Evolutionary conservation across 1,139 yeast genomes (phyloP), one percentile per base, ranked within the genome.

Genomic region (Lodderomyces pseudojiufengensis): DNA sequence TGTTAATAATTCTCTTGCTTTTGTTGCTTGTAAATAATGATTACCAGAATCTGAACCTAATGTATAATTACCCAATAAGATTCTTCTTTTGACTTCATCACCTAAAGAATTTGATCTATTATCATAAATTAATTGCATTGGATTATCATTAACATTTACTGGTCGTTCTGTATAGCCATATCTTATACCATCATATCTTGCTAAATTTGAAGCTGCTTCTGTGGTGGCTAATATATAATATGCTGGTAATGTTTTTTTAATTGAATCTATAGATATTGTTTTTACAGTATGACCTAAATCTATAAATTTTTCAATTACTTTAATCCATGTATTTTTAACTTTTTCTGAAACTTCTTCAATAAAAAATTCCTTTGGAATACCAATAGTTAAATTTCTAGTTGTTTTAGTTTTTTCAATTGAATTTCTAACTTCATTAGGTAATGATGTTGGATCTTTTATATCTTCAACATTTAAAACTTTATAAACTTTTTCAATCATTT

Each of bases 161-260:
- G 32, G 30, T 6, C 35, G 38, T 4, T 44, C 38, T 3, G 45
- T 35, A 34, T 57, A 60, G 0, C 97, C 97, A 51, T 84, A 94
- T 35, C 97, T 66, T 16, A 90, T 65, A 2, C 98, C 98, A 58
- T 92, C 98, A 51, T 76, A 94, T 25, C 97, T 68, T 2, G 96
- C 76, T 32, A 94, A 69, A 54, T 94, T 92, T 0, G 98, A 90
- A 0, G 95, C 81, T 0, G 97, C 97, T 53, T 94, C 98, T 0
- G 97, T 85, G 0, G 97, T 86, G 1, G 94, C 88, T 25, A 94
- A 51, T 0, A 95, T 83, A 52, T 85, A 90, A 57, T 94, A 94
- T 0, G 90, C 75, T 23, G 94, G 90, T n/a, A 92, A 61, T 31
- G 90, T 73, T 38, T 72, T 65, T 43, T 72, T 74, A 8, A 87